Percentiles rank a stretch among this genome's conserved stretches.
Conservation (phyloP, 345 rosid species). For the Melaleuca alternifolia region DNA sequence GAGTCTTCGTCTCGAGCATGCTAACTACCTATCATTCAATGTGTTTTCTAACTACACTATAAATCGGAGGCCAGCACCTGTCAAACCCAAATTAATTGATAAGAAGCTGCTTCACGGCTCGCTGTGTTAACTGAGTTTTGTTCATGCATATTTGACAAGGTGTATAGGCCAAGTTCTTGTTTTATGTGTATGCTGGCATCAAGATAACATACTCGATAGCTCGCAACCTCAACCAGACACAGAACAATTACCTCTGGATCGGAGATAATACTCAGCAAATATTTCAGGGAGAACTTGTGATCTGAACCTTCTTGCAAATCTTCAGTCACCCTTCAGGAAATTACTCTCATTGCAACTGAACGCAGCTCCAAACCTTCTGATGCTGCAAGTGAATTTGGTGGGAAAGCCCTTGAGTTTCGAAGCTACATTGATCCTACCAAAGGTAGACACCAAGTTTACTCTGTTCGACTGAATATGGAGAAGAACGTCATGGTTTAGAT, state of each 20-base stretch:
- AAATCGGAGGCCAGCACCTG: neutral
- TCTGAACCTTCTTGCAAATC: conserved; percentile 65
- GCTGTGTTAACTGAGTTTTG: neutral
- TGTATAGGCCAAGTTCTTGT: too few relatives aligned
- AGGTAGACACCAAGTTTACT: conserved; percentile 24
- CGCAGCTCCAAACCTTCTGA: conserved; percentile 46
- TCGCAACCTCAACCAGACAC: conserved; percentile 75
- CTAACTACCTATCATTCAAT: neutral
- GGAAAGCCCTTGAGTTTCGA: conserved; percentile 78
- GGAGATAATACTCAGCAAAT: conserved; percentile 49
- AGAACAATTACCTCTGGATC: conserved; percentile 77
- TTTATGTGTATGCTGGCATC: conserved; percentile 37
- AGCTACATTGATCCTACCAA: conserved; percentile 80
- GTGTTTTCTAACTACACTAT: neutral
- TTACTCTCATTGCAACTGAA: conserved; percentile 80
- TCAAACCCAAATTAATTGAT: neutral
- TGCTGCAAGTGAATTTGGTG: conserved; percentile 61
- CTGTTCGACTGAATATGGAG: neutral
- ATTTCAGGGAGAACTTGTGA: conserved; percentile 74
- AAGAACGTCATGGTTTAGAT: conserved; percentile 6
- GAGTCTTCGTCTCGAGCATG: neutral
- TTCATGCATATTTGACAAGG: neutral
- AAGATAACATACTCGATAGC: conserved; percentile 69
- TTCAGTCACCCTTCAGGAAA: conserved; percentile 93
- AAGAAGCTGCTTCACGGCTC: neutral